Evolutionary conservation across 2,329 filamentous ascomycete genomes (phyloP).

Genomic region (Ambrosiella beaveri): DNA sequence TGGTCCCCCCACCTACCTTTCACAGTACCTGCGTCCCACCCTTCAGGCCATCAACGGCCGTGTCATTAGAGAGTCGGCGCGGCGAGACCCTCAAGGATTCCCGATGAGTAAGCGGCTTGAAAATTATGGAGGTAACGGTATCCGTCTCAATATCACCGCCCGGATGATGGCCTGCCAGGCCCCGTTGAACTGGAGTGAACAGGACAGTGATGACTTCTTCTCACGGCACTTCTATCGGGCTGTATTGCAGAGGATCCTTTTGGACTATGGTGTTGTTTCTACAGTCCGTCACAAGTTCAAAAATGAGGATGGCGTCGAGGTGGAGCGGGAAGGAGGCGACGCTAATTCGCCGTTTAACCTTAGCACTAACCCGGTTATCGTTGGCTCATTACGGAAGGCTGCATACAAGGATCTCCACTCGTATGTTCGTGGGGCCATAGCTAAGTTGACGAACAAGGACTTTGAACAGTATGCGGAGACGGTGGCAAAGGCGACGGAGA

Average conservation of each 20-base stretch:
- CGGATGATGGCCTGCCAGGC: constrained; percentile 98
- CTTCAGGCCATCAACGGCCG: constrained; percentile 51
- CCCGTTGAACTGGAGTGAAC: constrained; percentile 72
- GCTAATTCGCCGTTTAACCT: constrained; percentile 29
- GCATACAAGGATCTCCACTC: constrained; percentile 58
- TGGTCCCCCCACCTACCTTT: constrained; percentile 72
- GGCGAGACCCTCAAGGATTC: constrained; percentile 79
- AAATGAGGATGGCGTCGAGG: constrained; percentile 9
- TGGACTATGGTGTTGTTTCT: constrained; percentile 63
- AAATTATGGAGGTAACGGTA: constrained; percentile 41
- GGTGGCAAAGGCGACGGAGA: constrained; percentile 47
- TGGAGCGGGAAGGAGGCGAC: constrained; percentile 18
- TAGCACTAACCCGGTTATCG: constrained; percentile 64
- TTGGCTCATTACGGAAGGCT: constrained; percentile 66
- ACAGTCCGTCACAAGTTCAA: constrained; percentile 29
- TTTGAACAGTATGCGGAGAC: constrained; percentile 42
- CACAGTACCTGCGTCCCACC: constrained; percentile 55
- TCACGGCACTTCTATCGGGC: constrained; percentile 85
- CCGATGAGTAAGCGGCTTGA: constrained; percentile 66
- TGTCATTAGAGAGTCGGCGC: constrained; percentile 47
- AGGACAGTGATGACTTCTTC: constrained; percentile 77
- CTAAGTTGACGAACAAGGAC: constrained; percentile 47
- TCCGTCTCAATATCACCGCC: constrained; percentile 86
- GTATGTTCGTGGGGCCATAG: constrained; percentile 67
- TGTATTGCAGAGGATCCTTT: constrained; percentile 76